These are phyloP conservation scores for Blastobotrys aristatus DNA, from an alignment of 1,139 yeast genomes.

Conservation along the genomic window DNA sequence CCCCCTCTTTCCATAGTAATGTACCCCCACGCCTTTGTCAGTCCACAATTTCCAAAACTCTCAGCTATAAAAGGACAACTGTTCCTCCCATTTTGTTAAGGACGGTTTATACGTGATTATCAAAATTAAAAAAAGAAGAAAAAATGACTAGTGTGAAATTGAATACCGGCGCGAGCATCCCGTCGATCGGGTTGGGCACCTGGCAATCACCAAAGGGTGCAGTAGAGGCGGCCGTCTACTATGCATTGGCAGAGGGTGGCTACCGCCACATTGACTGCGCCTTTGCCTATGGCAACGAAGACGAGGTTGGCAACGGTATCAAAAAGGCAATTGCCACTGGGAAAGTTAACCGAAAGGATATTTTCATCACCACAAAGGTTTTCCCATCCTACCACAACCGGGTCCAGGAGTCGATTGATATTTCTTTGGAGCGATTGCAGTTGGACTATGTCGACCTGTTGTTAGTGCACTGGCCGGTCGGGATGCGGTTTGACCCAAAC, in stretches of 20 bases:
- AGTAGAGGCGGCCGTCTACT: slow-evolving; percentile 55
- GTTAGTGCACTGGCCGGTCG: slow-evolving; percentile 84
- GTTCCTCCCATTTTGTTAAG: no score
- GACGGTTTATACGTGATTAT: no score
- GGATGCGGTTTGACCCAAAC: slow-evolving; percentile 42
- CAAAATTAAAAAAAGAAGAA: no score
- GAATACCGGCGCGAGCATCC: slow-evolving; percentile 61
- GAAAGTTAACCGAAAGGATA: slow-evolving; percentile 61
- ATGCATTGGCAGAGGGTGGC: slow-evolving; percentile 63
- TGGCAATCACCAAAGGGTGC: slow-evolving; percentile 61
- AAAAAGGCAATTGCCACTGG: slow-evolving; percentile 54
- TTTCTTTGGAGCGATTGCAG: slow-evolving; percentile 60
- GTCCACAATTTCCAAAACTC: background rate
- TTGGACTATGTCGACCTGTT: slow-evolving; percentile 79
- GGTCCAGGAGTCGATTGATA: slow-evolving; percentile 54
- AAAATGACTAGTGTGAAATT: slow-evolving; percentile 30
- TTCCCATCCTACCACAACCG: slow-evolving; percentile 65
- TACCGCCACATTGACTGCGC: slow-evolving; percentile 82
- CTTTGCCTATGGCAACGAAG: slow-evolving; percentile 61
- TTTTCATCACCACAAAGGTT: slow-evolving; percentile 76
- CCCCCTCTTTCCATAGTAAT: no score
- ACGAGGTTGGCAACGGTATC: slow-evolving; percentile 49
- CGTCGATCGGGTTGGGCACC: slow-evolving; percentile 74
- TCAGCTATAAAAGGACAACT: no score
- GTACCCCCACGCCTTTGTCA: background rate